These are phyloP conservation scores for Meredithiella fracta DNA, from an alignment of 2,329 filamentous ascomycete species.

Conservation along the genomic window DNA sequence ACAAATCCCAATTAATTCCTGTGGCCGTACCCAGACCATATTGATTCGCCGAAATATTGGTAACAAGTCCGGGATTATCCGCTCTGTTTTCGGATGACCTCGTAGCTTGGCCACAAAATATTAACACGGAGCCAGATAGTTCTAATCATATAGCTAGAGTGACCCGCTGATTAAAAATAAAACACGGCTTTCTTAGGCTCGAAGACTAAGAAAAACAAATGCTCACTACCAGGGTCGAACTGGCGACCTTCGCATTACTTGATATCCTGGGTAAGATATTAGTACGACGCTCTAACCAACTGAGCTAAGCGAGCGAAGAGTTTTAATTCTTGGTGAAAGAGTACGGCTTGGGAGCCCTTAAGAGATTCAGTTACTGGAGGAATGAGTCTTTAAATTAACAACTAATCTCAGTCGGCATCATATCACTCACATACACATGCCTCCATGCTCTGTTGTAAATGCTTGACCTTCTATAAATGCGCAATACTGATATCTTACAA, in stretches of 20 bases:
- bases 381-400: too few relatives aligned
- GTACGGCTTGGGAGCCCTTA: not conserved
- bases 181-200: too few relatives aligned
- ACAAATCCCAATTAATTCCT: too few relatives aligned
- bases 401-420: not conserved
- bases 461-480: not conserved
- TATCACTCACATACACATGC: not conserved
- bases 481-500: not conserved
- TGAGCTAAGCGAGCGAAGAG: slow-evolving; percentile 1
- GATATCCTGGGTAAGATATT: not conserved
- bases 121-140: too few relatives aligned
- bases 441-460: not conserved
- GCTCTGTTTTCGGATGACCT: too few relatives aligned
- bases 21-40: too few relatives aligned
- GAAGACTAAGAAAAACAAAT: not conserved
- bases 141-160: too few relatives aligned
- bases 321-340: not conserved
- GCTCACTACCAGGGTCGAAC: not conserved
- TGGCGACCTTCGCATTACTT: slow-evolving; percentile 1
- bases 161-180: too few relatives aligned
- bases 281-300: slow-evolving; percentile 1
- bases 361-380: too few relatives aligned
- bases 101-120: too few relatives aligned
- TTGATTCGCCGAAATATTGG: too few relatives aligned
- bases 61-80: too few relatives aligned